These are phyloP conservation scores for Phoma sp. DNA, from an alignment of 2,329 filamentous ascomycete genomes.

Conservation along the genomic window DNA sequence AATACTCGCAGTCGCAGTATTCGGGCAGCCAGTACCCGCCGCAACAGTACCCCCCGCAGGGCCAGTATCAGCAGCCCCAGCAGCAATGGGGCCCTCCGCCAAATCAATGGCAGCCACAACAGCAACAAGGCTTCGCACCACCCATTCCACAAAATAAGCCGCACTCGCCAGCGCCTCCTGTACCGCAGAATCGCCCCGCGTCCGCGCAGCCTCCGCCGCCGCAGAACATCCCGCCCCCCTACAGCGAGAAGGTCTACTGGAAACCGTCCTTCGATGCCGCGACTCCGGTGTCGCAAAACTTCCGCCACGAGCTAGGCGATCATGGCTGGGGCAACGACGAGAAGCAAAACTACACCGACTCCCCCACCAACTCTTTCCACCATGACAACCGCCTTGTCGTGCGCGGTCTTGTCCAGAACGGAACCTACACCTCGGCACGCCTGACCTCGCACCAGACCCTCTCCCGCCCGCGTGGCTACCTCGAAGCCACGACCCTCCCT, in stretches of 20 bases:
- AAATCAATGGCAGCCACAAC: constrained; percentile 27
- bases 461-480: constrained; percentile 57
- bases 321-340: constrained; percentile 69
- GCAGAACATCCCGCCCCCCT: constrained; percentile 34
- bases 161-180: constrained; percentile 28
- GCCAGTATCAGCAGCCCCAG: constrained; percentile 29
- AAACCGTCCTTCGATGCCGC: constrained; percentile 57
- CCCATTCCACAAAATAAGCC: constrained; percentile 43
- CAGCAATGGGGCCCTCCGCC: constrained; percentile 27
- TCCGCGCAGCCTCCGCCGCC: constrained; percentile 39
- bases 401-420: constrained; percentile 55
- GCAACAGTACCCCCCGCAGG: constrained; percentile 24
- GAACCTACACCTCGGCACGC: constrained; percentile 62
- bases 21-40: constrained; percentile 30
- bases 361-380: constrained; percentile 61
- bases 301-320: constrained; percentile 62
- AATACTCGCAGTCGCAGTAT: constrained; percentile 25
- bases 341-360: constrained; percentile 62
- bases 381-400: constrained; percentile 60
- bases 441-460: constrained; percentile 62
- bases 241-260: constrained; percentile 56
- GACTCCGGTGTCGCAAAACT: constrained; percentile 58
- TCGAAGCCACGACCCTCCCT: constrained; percentile 59
- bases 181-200: constrained; percentile 39
- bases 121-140: constrained; percentile 35